phyloP scores from a whole-genome alignment of 768 basidiomycete genomes.

The Xerocomellus amylosporus region DNA sequence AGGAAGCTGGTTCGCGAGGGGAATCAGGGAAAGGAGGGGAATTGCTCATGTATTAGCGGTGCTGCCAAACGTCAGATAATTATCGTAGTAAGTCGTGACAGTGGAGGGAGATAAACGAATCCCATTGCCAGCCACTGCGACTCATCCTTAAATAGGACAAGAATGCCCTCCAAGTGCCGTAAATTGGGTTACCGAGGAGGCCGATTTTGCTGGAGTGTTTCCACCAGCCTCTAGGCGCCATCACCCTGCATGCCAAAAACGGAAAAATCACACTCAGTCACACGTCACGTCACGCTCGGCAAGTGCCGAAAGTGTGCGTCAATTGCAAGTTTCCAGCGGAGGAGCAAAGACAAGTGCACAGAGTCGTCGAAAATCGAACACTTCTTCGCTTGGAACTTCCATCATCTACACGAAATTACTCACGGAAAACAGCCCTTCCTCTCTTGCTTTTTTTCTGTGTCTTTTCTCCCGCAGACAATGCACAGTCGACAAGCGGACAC shows the following conservation, averaged over 20 bases:
- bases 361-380: constrained; percentile 25
- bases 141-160: constrained; percentile 16
- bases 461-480: constrained; percentile 2
- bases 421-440: not conserved
- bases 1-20: constrained; percentile 10
- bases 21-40: constrained; percentile 17
- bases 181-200: constrained; percentile 6
- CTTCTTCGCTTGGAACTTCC: constrained; percentile 35
- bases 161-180: constrained; percentile 18
- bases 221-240: not conserved
- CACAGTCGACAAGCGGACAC: not conserved
- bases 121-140: not conserved
- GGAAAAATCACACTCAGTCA: constrained; percentile 11
- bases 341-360: constrained; percentile 20
- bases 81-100: constrained; percentile 13
- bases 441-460: constrained; percentile 2
- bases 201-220: not conserved
- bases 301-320: constrained; percentile 22
- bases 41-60: constrained; percentile 21
- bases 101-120: not conserved
- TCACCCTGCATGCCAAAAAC: constrained; percentile 21
- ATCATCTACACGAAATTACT: constrained; percentile 21
- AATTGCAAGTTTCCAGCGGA: constrained; percentile 23
- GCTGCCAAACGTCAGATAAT: constrained; percentile 1
- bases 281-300: constrained; percentile 28